Base-by-base conservation (phyloP, 768 basidiomycete species). In the Mycena filopes region DNA sequence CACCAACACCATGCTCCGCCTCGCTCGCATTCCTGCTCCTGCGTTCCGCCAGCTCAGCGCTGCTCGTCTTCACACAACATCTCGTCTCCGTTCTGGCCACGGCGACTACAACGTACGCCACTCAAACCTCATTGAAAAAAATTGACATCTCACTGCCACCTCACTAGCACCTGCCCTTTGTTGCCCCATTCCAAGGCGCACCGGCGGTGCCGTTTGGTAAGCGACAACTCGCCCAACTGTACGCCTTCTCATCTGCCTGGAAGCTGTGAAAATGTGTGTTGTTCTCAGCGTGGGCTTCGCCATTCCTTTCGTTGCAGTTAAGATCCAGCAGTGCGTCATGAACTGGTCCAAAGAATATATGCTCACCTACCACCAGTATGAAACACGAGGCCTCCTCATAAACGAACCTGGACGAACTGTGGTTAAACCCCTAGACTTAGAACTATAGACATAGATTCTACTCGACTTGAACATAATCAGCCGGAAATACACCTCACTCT, bases 301-400 rank as follows among this genome's bases (percentile, higher is more conserved):
- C 60, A 85, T 93, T 66, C 92, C 92, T 28, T 88, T 93, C 76
- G 67, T 83, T 57, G 91, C 90, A 7, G 79, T 86, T 6, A 75
- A 72, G 41, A 86, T 83, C 72, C 91, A 92, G 76, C 67, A 93
- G 92, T 93, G 70, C 68, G 92, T 80, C 51, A 41, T 26, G 13
- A 59, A 10, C 2, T 40, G 40, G n/a, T 36, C n/a, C 38, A 57
- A 57, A 43, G 42, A 47, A 36, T 18, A 36, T 55, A 64, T 21
- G 56, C 42, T 12, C 18, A 48, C 18, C 18, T 31, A 45, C 6
- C 41, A 23, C 26, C 63, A 69, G 64, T 15, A 16, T 23, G 50
- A 65, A 69, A 60, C 29, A 29, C 45, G 36, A 54, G 54, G 63
- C 63, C 16, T 65, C n/a, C n/a, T n/a, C n/a, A n/a, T n/a, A n/a